Evolutionary conservation across 345 rosid species (phyloP).

Genomic region (Boechera stricta): DNA sequence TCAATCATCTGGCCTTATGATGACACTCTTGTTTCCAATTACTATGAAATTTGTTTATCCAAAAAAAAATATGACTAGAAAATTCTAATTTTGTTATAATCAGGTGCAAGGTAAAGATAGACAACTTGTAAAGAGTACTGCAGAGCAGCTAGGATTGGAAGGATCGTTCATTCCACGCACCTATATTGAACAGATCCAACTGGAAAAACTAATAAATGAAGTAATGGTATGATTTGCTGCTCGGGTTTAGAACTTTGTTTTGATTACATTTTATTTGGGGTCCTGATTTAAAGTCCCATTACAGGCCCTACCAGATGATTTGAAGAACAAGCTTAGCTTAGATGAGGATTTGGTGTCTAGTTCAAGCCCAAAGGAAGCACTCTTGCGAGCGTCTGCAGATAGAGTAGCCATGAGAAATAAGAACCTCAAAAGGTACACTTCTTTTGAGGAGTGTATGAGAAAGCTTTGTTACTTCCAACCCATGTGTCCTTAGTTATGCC

Average conservation of each 20-base stretch:
- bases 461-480: constrained; percentile 35
- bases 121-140: constrained; percentile 58
- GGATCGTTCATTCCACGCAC: constrained; percentile 84
- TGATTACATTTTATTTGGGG: not conserved
- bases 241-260: not conserved
- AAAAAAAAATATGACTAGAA: not conserved
- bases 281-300: constrained; percentile 36
- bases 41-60: not conserved
- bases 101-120: constrained; percentile 99
- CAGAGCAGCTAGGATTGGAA: constrained; percentile 81
- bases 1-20: constrained; percentile 2
- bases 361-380: constrained; percentile 91
- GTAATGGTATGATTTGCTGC: constrained; percentile 66
- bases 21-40: constrained; percentile 10
- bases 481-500: constrained; percentile 37
- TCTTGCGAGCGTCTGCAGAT: constrained; percentile 71
- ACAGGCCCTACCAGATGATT: constrained; percentile 86
- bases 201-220: constrained; percentile 85
- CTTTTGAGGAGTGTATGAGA: constrained; percentile 38
- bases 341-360: constrained; percentile 85
- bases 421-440: constrained; percentile 66
- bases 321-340: constrained; percentile 79
- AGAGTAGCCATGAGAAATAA: constrained; percentile 73
- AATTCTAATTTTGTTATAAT: constrained; percentile 23
- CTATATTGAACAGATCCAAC: constrained; percentile 88